Evolutionary conservation across 2,329 filamentous ascomycete genomes (phyloP).

Genomic region (Aspergillus calidoustus): DNA sequence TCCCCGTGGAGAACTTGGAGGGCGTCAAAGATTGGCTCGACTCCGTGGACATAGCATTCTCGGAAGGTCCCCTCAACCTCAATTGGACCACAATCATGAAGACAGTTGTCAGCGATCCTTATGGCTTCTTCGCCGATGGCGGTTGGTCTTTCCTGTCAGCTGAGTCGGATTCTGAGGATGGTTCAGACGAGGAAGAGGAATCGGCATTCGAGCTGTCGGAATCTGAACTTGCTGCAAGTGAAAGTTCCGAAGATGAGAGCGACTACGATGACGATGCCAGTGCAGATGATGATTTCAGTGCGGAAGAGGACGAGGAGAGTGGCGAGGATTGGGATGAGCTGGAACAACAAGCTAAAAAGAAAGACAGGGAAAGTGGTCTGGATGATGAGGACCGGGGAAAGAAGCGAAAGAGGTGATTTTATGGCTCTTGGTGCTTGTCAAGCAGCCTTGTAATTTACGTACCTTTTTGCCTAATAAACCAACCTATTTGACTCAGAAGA

Average conservation of each 20-base stretch:
- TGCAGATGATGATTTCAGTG: conserved; percentile 70
- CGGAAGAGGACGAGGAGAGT: conserved; percentile 74
- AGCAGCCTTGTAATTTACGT: conserved; percentile 11
- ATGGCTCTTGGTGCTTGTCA: neutral
- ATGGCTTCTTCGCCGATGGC: conserved; percentile 92
- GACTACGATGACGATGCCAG: conserved; percentile 93
- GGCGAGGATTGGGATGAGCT: conserved; percentile 94
- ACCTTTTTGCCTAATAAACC: conserved; percentile 5
- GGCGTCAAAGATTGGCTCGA: conserved; percentile 98
- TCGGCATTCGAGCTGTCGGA: conserved; percentile 90
- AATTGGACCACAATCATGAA: conserved; percentile 99
- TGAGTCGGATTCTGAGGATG: conserved; percentile 84
- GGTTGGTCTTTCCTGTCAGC: conserved; percentile 92
- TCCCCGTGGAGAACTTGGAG: conserved; percentile 92
- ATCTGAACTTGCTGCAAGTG: conserved; percentile 75
- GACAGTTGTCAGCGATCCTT: conserved; percentile 90
- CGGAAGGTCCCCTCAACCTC: conserved; percentile 92
- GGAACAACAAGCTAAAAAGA: conserved; percentile 78
- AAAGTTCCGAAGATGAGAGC: conserved; percentile 83
- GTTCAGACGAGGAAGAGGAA: conserved; percentile 79
- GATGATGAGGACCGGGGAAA: conserved; percentile 65
- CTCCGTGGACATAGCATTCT: conserved; percentile 90
- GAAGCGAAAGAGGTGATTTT: conserved; percentile 71
- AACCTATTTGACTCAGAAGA: neutral
- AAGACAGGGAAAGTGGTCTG: conserved; percentile 60